Evolutionary conservation across 2,329 filamentous ascomycete genomes (phyloP), one percentile per base, ranked within the genome.

Genomic region (Lasiodiplodia sp.): DNA sequence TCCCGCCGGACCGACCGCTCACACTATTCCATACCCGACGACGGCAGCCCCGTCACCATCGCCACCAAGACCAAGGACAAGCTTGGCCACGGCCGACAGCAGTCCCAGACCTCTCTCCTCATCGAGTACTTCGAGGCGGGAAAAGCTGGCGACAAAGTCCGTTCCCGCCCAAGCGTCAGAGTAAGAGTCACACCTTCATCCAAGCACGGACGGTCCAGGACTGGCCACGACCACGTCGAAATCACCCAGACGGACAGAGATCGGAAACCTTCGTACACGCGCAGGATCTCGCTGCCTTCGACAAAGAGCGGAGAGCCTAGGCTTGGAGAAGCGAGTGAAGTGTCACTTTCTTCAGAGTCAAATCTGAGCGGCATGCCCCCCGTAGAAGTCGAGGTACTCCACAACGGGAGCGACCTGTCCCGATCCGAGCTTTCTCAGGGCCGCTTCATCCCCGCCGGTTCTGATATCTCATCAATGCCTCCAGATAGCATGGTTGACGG

Each of bases 71-170:
- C 77, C 69, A 92, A 80, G 87, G 89, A 81, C 74, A 90, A 88
- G 78, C 70, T 86, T 82, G 72, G 79, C 79, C 81, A 87, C 69
- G 84, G 84, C 80, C 85, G 80, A 78, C 77, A 81, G 76, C 80
- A 87, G 74, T 97, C 93, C 56, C 94, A 97, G 83, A 97, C 94
- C 47, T 96, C 93, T 68, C 86, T 97, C 72, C 85, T 97, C 75
- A 97, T 97, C 75, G 94, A 97, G 82, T 97, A 97, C 81, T 97
- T 96, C 76, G 94, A 97, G 82, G 92, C 90, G 73, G 89, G 90
- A 71, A 94, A 92, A 79, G 83, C 87, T 68, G 85, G 85, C 74
- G 84, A 81, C 75, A 85, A 82, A 75, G 83, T 84, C 40, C 87
- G 89, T 73, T 90, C 91, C 74, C 90, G 92, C 73, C 94, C 94